Evolutionary conservation across 257 asterid species (phyloP), one percentile per base, ranked within the genome.

Genomic region (Leonotis leonurus): DNA sequence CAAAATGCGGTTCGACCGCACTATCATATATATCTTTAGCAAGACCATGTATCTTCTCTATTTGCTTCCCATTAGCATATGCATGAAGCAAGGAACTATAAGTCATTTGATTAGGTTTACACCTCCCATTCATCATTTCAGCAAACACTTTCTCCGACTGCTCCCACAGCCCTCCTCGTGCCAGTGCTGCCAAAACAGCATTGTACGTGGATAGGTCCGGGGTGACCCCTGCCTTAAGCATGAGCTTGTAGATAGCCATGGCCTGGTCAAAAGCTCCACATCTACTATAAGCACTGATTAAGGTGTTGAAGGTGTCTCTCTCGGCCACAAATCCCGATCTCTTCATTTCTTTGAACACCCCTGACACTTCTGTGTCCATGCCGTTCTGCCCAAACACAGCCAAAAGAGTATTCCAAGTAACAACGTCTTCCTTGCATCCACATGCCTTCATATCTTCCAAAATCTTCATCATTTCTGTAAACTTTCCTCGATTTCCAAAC

Each of bases 341-440:
- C 68, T 91, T 91, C 98, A 91, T 88, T 56, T 91, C 98, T 60
- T 56, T 80, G 73, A 92, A 89, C 65, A 92, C 97, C 13, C 97
- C 99, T 1, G 90, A 84, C 1, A 92, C 94, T 72, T 92, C 96
- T 0, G 84, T 73, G 73, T 88, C 89, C 98, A 88, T 82, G 50
- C 90, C 95, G 10, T 84, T 91, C 79, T 80, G 95, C 67, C 99
- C 99, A 76, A 92, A 92, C 68, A 92, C 97, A 0, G 99, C 93
- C 55, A 92, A 71, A 20, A 92, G 97, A 0, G 99, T 86, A 67
- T 92, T 92, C 99, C 99, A 92, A 18, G 99, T 92, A 40, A 92
- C 95, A 25, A 92, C 80, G 63, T 91, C 98, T 0, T 95, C 89
- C 17, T 70, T 84, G 77, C 89, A 92, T 45, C 95, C 94, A 72